phyloP scores from a whole-genome alignment of 2,329 filamentous ascomycete species.

The Pestalotiopsis sp. region DNA sequence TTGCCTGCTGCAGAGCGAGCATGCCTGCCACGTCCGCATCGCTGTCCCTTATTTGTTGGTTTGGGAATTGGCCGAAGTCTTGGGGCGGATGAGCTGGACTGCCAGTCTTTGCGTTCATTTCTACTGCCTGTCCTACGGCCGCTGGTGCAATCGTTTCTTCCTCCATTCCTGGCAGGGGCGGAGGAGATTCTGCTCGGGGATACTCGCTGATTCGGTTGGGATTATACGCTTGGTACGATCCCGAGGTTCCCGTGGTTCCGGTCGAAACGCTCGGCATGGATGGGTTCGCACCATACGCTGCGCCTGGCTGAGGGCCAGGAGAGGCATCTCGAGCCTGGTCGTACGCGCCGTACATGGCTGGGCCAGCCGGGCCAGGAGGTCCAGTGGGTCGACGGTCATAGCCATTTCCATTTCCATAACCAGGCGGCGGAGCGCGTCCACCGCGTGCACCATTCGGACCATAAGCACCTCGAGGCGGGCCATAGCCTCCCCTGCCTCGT shows the following conservation, averaged over 20 bases:
- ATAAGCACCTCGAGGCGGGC: constrained; percentile 28
- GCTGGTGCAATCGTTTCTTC: constrained; percentile 24
- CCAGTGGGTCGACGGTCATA: constrained; percentile 34
- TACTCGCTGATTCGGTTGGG: constrained; percentile 43
- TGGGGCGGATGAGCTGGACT: constrained; percentile 44
- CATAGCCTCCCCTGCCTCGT: constrained; percentile 27
- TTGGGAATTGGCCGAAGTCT: constrained; percentile 45
- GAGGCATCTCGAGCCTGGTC: constrained; percentile 33
- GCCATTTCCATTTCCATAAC: constrained; percentile 40
- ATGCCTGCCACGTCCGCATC: constrained; percentile 74
- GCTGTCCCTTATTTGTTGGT: constrained; percentile 55
- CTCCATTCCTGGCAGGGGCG: constrained; percentile 54
- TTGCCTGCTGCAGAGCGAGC: constrained; percentile 66
- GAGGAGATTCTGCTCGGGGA: constrained; percentile 64
- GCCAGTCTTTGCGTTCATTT: constrained; percentile 75
- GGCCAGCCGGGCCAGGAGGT: constrained; percentile 26
- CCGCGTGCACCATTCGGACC: constrained; percentile 35
- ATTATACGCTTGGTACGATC: constrained; percentile 44
- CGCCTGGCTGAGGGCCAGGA: constrained; percentile 35
- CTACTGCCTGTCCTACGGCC: constrained; percentile 66
- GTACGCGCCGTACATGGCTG: constrained; percentile 26
- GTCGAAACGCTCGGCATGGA: constrained; percentile 37
- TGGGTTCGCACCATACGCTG: constrained; percentile 37
- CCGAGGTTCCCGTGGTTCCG: constrained; percentile 22
- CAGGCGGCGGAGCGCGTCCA: constrained; percentile 42